Conservation (phyloP, 1,284 basidiomycete genomes). For the Puccinia triticina region DNA sequence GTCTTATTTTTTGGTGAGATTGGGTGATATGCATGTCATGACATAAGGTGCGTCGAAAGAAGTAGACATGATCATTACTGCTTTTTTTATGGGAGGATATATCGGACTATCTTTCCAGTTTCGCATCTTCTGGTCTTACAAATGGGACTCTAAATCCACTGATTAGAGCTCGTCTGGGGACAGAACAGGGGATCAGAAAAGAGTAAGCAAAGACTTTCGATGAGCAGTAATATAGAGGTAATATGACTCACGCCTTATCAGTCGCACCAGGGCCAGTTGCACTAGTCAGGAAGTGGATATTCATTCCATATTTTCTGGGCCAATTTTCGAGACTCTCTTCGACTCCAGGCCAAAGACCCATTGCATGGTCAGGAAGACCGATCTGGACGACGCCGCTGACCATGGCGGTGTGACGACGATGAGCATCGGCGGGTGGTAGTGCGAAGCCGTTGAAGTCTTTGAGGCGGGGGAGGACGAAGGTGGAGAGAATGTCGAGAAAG, state of each 20-base stretch:
- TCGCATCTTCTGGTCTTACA: constrained; percentile 51
- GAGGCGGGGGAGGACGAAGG: constrained; percentile 90
- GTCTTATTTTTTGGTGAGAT: too few relatives aligned
- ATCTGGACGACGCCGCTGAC: constrained; percentile 79
- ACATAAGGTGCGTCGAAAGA: too few relatives aligned
- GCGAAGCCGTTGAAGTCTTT: constrained; percentile 84
- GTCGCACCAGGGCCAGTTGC: constrained; percentile 80
- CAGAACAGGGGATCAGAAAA: not conserved
- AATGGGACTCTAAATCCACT: constrained; percentile 90
- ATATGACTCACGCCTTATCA: constrained; percentile 68
- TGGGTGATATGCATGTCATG: not conserved
- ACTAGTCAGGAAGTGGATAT: constrained; percentile 87
- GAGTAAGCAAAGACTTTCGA: not conserved
- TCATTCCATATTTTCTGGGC: constrained; percentile 80
- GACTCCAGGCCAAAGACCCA: constrained; percentile 84
- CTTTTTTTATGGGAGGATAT: not conserved
- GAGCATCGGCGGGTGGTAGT: constrained; percentile 67
- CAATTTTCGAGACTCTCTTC: constrained; percentile 89
- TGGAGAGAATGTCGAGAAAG: constrained; percentile 82
- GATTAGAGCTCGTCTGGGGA: constrained; percentile 67
- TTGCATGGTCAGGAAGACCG: constrained; percentile 79
- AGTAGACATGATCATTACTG: too few relatives aligned
- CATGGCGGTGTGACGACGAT: constrained; percentile 61
- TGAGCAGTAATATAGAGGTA: not conserved
- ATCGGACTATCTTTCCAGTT: constrained; percentile 26